Evolutionary conservation across 2,329 filamentous ascomycete genomes (phyloP), one percentile per base, ranked within the genome.

Genomic region (Diaporthe citriasiana): DNA sequence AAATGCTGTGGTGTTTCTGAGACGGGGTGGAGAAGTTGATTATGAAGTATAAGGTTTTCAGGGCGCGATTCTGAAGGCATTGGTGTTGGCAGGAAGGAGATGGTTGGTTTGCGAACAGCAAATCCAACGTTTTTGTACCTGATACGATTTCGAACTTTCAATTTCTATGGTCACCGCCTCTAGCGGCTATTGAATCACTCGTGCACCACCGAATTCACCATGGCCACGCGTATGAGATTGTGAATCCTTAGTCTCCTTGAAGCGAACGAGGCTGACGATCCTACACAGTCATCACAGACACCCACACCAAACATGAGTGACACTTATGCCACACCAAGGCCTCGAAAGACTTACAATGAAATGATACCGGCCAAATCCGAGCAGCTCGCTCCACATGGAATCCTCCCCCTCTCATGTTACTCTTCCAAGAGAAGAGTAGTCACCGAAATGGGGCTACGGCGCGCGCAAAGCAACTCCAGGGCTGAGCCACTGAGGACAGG

Each of bases 201-300:
- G 19, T 6, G 30, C 30, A n/a, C 30, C 45, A 66, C 45, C 25
- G 38, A 30, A 19, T 38, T 51, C 22, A 51, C 8, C 27, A 27
- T 27, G 45, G 3, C 30, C 22, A 51, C 45, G 30, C 38, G 25
- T 51, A 6, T 25, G 63, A 30, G 17, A 66, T 4, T 33, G 10
- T 33, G 22, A 17, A 66, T 66, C 63, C 45, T 66, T 51, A 30
- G 45, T 38, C 33, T 38, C 12, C 15, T 27, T n/a, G 22, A 51
- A 51, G 45, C 30, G 13, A 66, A 33, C 13, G n/a, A 66, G 45
- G 63, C 35, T 51, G 60, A 4, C 30, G 13, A 8, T 56, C 33
- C 30, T 47, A 17, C 6, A 25, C 45, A 66, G 30, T 27, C 63
- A 66, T 38, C 33, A 66, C 30, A 66, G 63, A 66, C 63, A 66